These are phyloP conservation scores for Plasmopara muralis DNA, from an alignment of 352 stramenopile species.

Conservation along the genomic window DNA sequence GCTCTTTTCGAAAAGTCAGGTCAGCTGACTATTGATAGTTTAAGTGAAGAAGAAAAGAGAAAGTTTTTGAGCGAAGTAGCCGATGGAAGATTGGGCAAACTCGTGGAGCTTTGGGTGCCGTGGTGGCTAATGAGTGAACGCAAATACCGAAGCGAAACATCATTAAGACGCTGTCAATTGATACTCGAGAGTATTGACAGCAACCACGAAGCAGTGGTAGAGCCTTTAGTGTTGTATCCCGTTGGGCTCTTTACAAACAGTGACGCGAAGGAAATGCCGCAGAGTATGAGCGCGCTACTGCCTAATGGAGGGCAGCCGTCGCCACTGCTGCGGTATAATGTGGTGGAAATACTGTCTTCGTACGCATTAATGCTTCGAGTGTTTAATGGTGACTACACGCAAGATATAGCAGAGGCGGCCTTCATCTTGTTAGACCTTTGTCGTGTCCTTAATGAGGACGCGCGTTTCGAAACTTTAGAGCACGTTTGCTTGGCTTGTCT, in stretches of 20 bases:
- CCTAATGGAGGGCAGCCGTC: conserved; percentile 25
- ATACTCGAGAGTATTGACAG: conserved; percentile 40
- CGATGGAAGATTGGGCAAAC: conserved; percentile 53
- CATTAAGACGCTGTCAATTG: conserved; percentile 27
- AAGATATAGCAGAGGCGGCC: conserved; percentile 47
- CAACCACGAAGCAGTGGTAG: conserved; percentile 2
- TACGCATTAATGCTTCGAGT: conserved; percentile 62
- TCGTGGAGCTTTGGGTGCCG: conserved; percentile 57
- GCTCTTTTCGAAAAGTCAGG: conserved; percentile 34
- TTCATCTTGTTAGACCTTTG: conserved; percentile 40
- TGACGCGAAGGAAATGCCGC: conserved; percentile 30
- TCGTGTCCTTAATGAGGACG: conserved; percentile 40
- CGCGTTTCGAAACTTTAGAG: conserved; percentile 40
- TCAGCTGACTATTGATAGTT: conserved; percentile 50
- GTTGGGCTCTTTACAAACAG: conserved; percentile 39
- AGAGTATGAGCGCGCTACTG: conserved; percentile 29
- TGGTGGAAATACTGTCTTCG: conserved; percentile 62
- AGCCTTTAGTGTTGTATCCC: conserved; percentile 32
- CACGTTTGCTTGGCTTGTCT: conserved; percentile 39
- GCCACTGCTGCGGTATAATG: conserved; percentile 42
- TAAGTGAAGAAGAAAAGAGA: conserved; percentile 49
- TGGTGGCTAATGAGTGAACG: conserved; percentile 54
- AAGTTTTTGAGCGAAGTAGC: conserved; percentile 61
- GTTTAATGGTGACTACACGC: conserved; percentile 73
- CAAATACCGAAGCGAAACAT: conserved; percentile 52